phyloP scores from a whole-genome alignment of 257 asterid species.

The Ajuga chamaepitys region DNA sequence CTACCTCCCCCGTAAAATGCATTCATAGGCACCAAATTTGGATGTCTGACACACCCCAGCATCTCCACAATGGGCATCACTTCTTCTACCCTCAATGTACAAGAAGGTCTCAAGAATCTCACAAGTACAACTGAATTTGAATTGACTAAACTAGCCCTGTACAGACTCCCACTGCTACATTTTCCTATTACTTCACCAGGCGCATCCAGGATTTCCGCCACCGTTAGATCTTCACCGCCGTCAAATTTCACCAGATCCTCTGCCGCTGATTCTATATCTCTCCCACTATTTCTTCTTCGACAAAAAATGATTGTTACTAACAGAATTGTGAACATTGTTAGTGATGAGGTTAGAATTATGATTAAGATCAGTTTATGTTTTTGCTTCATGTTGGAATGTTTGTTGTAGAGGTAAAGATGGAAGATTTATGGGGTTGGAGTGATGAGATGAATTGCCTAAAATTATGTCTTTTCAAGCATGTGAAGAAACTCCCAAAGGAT shows the following conservation, averaged over 20 bases:
- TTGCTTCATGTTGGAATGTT: conserved; percentile 40
- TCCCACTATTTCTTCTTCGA: conserved; percentile 25
- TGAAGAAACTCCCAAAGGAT: too few species aligned
- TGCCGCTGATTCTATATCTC: conserved; percentile 35
- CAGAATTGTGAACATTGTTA: conserved; percentile 21
- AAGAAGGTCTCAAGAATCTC: conserved; percentile 77
- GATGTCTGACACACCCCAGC: conserved; percentile 64
- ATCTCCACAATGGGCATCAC: conserved; percentile 47
- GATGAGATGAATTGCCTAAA: too few species aligned
- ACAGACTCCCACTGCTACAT: conserved; percentile 65
- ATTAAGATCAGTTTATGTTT: conserved; percentile 33
- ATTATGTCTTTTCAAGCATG: too few species aligned
- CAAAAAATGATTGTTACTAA: conserved; percentile 28
- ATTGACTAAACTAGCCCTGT: conserved; percentile 58
- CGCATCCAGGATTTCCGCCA: conserved; percentile 59
- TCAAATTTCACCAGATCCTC: conserved; percentile 51
- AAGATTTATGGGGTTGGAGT: background rate
- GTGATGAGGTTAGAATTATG: conserved; percentile 26
- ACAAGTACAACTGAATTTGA: conserved; percentile 44
- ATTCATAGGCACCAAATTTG: conserved; percentile 60
- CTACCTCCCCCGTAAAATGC: conserved; percentile 75
- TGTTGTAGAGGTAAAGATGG: conserved; percentile 19
- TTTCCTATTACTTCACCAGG: conserved; percentile 83
- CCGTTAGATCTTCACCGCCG: conserved; percentile 53
- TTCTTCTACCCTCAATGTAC: conserved; percentile 56